Base-by-base conservation (phyloP, 1,284 basidiomycete species). In the Austroboletus novae-zelandiae region DNA sequence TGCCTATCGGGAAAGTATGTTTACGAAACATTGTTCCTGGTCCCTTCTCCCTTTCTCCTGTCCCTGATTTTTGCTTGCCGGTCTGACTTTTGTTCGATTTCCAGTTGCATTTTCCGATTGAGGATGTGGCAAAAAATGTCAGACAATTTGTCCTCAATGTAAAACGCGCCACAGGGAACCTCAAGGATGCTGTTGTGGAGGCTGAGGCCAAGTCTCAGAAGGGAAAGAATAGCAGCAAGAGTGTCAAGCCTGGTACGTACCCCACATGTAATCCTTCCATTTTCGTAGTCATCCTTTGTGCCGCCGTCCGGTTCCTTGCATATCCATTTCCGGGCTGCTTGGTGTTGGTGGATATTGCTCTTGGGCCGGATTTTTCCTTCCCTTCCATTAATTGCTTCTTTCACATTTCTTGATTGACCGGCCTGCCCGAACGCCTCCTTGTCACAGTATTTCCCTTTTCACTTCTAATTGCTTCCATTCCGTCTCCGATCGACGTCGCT, bases 61-160 rank as follows among this genome's bases (percentile, higher is more conserved):
- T 36, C 3, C 27, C 35, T 41, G 20, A 13, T 45, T 49, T 45
- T 32, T 43, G 30, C 32, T 43, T 39, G 14, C 42, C 27, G 18
- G n/a, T 31, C 50, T 57, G 13, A 61, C 47, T 32, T 18, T 39
- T 18, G 31, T 50, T 25, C 18, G 3, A 37, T n/a, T 2, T 5
- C 45, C 41, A 92, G 89, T 73, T 91, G 68, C 66, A 83, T 54
- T 96, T 92, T 65, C 79, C 88, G 3, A 64, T 83, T 6, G 77
- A 83, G 20, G 89, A 94, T 48, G 83, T 96, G 36, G 77, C 85
- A 47, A 85, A 77, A 58, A 98, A 98, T 64, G 76, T 92, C 54
- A 83, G 81, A 23, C 80, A 89, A 46, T 91, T 97, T 66, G 71
- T 96, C 54, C 74, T 77, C 36, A 81, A 88, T 9, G 89, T 98